Evolutionary conservation across 768 basidiomycete species (phyloP).

Genomic region (Nevesoporus exiguus): DNA sequence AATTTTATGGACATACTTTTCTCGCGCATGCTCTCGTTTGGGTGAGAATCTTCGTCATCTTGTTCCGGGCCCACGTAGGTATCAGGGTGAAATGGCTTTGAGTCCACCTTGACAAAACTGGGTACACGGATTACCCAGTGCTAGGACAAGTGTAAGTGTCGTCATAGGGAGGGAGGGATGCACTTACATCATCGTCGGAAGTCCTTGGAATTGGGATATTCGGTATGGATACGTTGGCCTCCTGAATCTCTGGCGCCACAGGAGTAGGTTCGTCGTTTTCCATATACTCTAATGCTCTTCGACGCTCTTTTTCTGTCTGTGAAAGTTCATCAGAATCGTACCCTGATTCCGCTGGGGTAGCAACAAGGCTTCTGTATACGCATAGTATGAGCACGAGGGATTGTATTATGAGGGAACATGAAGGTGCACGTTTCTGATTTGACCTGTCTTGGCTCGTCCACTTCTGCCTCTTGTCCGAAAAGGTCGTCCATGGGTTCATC

Average conservation of each 20-base stretch:
- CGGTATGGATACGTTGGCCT: conserved; percentile 78
- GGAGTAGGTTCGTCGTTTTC: conserved; percentile 69
- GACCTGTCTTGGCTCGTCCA: conserved; percentile 35
- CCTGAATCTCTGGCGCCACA: conserved; percentile 51
- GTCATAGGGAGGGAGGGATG: background rate
- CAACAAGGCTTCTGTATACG: conserved; percentile 35
- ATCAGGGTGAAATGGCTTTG: conserved; percentile 86
- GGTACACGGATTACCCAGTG: conserved; percentile 93
- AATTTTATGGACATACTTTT: conserved; percentile 83
- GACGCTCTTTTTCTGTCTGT: conserved; percentile 49
- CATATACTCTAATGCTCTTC: conserved; percentile 75
- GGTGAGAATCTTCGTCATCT: conserved; percentile 58
- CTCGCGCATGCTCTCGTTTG: conserved; percentile 62
- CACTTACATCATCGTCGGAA: conserved; percentile 74
- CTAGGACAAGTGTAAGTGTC: conserved; percentile 28
- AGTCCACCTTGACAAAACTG: conserved; percentile 88
- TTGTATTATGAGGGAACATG: conserved; percentile 5
- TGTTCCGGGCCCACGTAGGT: conserved; percentile 82
- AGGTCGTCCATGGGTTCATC: conserved; percentile 74
- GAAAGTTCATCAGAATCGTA: conserved; percentile 68
- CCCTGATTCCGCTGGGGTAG: conserved; percentile 40
- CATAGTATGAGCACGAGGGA: conserved; percentile 16
- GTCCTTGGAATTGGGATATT: conserved; percentile 80
- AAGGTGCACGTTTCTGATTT: conserved; percentile 47
- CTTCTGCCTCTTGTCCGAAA: conserved; percentile 69